Evolutionary conservation across 2,329 filamentous ascomycete species (phyloP).

Genomic region (Trichoderma gracile): DNA sequence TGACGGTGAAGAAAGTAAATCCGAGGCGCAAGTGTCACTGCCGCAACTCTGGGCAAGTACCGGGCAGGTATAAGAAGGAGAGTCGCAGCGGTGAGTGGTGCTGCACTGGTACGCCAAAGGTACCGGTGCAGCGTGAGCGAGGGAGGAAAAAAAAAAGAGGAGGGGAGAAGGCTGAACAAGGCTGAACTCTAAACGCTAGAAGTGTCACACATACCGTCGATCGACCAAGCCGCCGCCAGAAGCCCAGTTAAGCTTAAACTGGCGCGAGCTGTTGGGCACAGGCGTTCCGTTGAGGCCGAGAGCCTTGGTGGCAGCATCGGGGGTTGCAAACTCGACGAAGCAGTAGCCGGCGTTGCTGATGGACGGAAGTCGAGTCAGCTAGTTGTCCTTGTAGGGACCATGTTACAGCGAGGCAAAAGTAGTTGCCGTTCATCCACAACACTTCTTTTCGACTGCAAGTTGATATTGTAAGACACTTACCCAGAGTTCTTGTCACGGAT

Average conservation of each 20-base stretch:
- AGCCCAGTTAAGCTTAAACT: constrained; percentile 99
- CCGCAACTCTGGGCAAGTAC: constrained; percentile 14
- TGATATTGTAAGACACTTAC: constrained; percentile 49
- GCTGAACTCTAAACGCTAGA: background rate
- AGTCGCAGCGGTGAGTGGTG: constrained; percentile 1
- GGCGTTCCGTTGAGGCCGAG: constrained; percentile 83
- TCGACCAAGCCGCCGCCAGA: constrained; percentile 94
- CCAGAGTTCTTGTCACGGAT: constrained; percentile 99
- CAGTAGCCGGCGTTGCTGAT: constrained; percentile 93
- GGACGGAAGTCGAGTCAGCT: background rate
- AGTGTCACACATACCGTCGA: constrained; percentile 64
- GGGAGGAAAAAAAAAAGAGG: background rate
- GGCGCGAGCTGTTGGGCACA: constrained; percentile 90
- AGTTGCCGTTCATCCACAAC: background rate
- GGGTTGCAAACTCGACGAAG: constrained; percentile 87
- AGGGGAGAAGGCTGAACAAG: background rate
- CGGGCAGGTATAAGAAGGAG: background rate
- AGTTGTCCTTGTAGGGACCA: too few relatives aligned
- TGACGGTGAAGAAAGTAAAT: constrained; percentile 24
- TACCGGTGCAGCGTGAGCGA: background rate
- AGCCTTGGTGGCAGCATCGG: constrained; percentile 87
- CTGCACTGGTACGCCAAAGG: background rate
- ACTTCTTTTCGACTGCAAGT: background rate
- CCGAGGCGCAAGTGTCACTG: constrained; percentile 19
- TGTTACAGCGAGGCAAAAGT: too few relatives aligned